Base-by-base conservation (phyloP, 2,329 filamentous ascomycete species). In the Colletotrichum sp. region DNA sequence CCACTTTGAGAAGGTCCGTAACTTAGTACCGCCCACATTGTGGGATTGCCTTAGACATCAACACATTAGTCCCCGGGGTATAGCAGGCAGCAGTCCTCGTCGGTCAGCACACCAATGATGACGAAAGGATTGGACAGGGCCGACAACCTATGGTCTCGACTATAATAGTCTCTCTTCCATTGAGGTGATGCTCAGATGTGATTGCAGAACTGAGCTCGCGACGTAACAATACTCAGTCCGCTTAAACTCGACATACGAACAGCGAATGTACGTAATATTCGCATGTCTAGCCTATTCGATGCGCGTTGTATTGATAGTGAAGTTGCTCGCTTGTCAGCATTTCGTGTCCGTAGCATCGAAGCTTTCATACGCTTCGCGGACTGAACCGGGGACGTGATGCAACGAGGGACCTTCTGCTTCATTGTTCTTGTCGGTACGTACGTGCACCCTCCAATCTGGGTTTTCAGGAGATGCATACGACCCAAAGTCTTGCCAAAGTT, bases 271-370 rank as follows among this genome's bases (percentile, higher is more conserved):
- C 3, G 44, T 49, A 13, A 8, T 1, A 21, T 49, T 49, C 0
- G 18, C 2, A 13, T 7, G 1, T 7, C 0, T 21, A 49, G 10
- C 3, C 44, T 21, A 12, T 3, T 0, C 2, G 5, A 13, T 3
- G 6, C 44, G n/a, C n/a, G 44, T 49, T 2, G 6, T 49, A 13
- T 1, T 13, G 3, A 13, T 49, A 4, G n/a, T 21, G 44, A 52
- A 21, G n/a, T 13, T 52, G 2, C 44, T 52, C 10, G 6, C 44
- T 52, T 21, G 6, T 21, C 44, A 21, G 44, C n/a, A 21, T 5
- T 21, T 52, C n/a, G 44, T 21, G n/a, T 13, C 44, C 3, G 12
- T 21, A 52, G n/a, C 44, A 52, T 52, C 4, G 6, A 13, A 24
- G 0, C 6, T 21, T 24, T 52, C n/a, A 13, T 21, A 13, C 8